phyloP scores from a whole-genome alignment of 441 rosid genomes.

The Manihot esculenta region DNA sequence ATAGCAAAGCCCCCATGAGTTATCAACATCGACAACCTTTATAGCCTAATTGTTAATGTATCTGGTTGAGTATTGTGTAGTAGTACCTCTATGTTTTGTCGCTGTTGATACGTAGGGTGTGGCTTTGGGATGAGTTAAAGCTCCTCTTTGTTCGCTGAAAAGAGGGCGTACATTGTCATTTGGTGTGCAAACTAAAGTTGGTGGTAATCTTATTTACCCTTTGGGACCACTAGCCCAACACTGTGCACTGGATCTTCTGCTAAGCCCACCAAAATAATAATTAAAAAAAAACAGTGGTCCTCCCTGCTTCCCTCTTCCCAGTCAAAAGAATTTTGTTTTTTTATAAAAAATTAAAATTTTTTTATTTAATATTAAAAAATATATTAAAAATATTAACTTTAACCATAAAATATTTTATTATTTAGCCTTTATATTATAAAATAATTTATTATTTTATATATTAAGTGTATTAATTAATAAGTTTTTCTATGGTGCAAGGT shows the following conservation, averaged over 20 bases:
- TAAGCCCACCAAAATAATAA: neutral
- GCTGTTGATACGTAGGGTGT: constrained; percentile 10
- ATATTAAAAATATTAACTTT: no score
- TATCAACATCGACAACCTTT: constrained; percentile 13
- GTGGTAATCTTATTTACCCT: neutral
- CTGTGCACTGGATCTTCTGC: neutral
- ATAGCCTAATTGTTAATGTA: neutral
- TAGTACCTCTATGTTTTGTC: constrained; percentile 23
- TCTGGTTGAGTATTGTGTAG: neutral
- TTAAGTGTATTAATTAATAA: no score
- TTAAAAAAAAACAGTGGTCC: no score
- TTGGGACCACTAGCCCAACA: constrained; percentile 18
- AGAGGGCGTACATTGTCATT: constrained; percentile 17
- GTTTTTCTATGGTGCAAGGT: no score
- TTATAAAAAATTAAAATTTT: no score
- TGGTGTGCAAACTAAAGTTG: constrained; percentile 10
- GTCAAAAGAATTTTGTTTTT: neutral
- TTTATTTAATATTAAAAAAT: no score
- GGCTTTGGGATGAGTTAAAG: constrained; percentile 38
- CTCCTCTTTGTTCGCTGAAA: constrained; percentile 29
- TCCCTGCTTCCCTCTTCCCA: neutral
- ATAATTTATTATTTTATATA: no score
- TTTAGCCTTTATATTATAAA: no score
- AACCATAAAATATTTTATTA: no score
- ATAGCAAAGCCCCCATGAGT: constrained; percentile 5